Evolutionary conservation across 495 filamentous ascomycete species (phyloP).

Genomic region (Glonium stellatum): DNA sequence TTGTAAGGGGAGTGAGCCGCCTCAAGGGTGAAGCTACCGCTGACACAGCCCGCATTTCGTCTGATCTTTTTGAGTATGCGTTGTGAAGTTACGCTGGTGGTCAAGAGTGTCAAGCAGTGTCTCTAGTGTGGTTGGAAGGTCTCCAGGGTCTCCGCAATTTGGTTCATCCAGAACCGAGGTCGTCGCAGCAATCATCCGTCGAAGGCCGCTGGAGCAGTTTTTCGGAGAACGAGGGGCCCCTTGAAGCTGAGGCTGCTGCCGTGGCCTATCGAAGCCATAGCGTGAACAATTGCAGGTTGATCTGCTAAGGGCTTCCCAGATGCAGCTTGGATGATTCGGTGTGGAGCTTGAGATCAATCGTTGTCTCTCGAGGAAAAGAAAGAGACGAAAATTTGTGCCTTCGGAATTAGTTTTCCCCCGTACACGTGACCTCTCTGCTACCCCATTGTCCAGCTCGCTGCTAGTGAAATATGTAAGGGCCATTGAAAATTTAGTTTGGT

Average conservation of each 20-base stretch:
- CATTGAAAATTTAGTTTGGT: background rate
- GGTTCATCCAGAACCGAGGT: constrained; percentile 6
- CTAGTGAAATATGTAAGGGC: no score
- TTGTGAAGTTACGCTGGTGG: background rate
- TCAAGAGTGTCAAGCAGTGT: background rate
- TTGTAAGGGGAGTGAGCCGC: constrained; percentile 5
- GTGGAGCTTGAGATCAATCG: background rate
- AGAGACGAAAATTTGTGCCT: background rate
- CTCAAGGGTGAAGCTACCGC: constrained; percentile 17
- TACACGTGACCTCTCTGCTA: background rate
- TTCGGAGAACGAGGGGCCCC: background rate
- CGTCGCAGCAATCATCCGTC: background rate
- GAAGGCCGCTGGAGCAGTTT: background rate
- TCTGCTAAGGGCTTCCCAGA: background rate
- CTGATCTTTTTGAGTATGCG: background rate
- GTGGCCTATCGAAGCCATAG: background rate
- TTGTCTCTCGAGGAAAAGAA: background rate
- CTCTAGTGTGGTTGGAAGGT: constrained; percentile 10
- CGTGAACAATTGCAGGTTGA: background rate
- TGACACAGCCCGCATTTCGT: constrained; percentile 17
- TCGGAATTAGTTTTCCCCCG: background rate
- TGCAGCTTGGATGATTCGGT: background rate
- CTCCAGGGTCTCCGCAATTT: constrained; percentile 1
- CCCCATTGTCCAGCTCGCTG: background rate
- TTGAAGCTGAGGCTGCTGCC: background rate